A percentile compares a stretch with the other conserved stretches of the same genome.
phyloP scores from a whole-genome alignment of 805 yeast genomes.

The Pichia deserticola region DNA sequence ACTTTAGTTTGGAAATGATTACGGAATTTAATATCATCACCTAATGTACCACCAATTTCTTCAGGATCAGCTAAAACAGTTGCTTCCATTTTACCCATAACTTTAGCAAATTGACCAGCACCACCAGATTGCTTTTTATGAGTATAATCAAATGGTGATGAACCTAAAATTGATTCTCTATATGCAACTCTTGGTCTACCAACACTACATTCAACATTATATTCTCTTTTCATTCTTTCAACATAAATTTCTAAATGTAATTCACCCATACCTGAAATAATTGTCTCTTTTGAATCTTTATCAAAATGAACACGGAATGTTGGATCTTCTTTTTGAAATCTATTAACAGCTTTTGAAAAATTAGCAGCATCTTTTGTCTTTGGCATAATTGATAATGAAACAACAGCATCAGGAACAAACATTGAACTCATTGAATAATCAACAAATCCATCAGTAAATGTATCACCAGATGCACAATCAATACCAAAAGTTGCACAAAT shows the following conservation, averaged over 20 bases:
- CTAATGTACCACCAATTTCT: conserved; percentile 22
- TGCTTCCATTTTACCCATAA: conserved; percentile 66
- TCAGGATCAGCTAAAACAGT: conserved; percentile 47
- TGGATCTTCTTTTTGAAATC: conserved; percentile 98
- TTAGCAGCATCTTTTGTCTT: conserved; percentile 79
- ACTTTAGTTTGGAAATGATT: conserved; percentile 79
- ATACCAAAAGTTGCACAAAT: conserved; percentile 99
- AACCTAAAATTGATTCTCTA: conserved; percentile 78
- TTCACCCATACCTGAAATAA: conserved; percentile 93
- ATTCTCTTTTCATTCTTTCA: conserved; percentile 97
- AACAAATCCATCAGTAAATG: conserved; percentile 80
- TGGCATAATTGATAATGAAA: conserved; percentile 85
- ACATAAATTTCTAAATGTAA: conserved; percentile 94
- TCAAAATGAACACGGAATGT: conserved; percentile 92
- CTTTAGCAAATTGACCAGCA: conserved; percentile 98
- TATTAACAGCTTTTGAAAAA: conserved; percentile 92
- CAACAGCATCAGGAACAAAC: conserved; percentile 99
- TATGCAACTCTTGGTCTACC: conserved; percentile 98
- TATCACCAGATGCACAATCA: conserved; percentile 98
- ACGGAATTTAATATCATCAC: conserved; percentile 31
- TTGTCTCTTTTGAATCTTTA: conserved; percentile 85
- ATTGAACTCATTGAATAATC: conserved; percentile 91
- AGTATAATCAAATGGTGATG: conserved; percentile 80
- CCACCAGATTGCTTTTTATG: conserved; percentile 99
- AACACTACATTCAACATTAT: conserved; percentile 88